Conservation (phyloP, 352 stramenopile genomes). For the Pythium diclinum region DNA sequence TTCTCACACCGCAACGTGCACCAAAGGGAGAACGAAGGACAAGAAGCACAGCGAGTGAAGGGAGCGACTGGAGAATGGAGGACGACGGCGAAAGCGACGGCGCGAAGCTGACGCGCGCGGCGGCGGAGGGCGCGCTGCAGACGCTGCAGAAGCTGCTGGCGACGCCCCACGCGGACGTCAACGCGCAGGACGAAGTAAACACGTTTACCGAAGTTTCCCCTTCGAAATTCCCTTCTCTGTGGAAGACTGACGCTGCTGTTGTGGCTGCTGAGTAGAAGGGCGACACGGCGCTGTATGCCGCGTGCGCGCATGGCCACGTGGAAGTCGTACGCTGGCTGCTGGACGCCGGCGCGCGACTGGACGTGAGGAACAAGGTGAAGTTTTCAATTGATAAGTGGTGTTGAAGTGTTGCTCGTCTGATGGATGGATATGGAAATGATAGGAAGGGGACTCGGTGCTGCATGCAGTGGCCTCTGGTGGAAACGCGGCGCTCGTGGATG, state of each 20-base stretch:
- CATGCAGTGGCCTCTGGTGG: background rate
- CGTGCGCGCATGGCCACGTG: background rate
- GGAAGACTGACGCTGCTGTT: background rate
- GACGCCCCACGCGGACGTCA: background rate
- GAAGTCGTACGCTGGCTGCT: background rate
- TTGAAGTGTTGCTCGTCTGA: background rate
- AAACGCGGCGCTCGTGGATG: background rate
- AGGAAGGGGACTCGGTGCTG: background rate
- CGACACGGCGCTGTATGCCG: background rate
- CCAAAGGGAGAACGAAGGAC: too few relatives aligned
- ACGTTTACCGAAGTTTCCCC: too few relatives aligned
- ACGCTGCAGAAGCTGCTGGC: background rate
- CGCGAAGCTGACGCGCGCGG: too few relatives aligned
- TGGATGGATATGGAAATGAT: background rate
- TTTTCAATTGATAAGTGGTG: too few relatives aligned
- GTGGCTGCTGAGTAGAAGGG: background rate
- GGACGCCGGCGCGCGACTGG: background rate
- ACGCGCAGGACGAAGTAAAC: background rate
- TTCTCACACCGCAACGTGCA: too few relatives aligned
- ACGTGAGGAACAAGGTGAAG: background rate
- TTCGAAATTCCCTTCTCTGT: too few relatives aligned
- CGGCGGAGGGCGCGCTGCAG: background rate
- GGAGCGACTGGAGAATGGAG: too few relatives aligned
- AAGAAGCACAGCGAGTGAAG: too few relatives aligned
- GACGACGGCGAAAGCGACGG: too few relatives aligned